Evolutionary conservation across 2,329 filamentous ascomycete species (phyloP).

Genomic region (Botrytis paeoniae): DNA sequence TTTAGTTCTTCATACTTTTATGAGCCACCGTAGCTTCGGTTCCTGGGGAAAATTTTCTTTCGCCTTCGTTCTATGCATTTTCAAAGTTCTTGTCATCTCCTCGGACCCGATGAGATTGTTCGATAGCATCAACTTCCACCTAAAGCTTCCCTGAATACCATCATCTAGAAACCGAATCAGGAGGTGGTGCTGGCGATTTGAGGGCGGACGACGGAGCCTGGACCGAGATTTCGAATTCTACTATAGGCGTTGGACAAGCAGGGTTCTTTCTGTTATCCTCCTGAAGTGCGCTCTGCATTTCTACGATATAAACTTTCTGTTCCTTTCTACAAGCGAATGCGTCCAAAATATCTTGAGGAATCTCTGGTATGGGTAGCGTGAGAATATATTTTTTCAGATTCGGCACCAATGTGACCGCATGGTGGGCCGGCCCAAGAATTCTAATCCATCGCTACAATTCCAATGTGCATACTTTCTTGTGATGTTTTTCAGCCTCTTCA

Average conservation of each 20-base stretch:
- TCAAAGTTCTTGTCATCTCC: neutral
- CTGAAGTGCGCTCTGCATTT: neutral
- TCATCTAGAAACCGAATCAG: neutral
- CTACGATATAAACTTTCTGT: neutral
- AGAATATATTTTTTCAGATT: neutral
- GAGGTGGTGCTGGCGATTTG: accelerated
- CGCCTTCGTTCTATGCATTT: neutral
- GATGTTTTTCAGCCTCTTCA: neutral
- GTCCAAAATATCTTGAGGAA: neutral
- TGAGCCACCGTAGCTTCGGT: neutral
- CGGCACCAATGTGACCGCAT: too few species aligned
- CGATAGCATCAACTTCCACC: neutral
- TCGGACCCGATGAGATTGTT: neutral
- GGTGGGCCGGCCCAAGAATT: neutral
- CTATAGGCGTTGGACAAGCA: neutral
- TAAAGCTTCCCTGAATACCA: neutral
- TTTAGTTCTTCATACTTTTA: neutral
- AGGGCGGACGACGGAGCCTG: too few species aligned
- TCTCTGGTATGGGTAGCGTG: too few species aligned
- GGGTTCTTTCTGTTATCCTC: neutral
- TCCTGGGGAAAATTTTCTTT: neutral
- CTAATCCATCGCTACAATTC: neutral
- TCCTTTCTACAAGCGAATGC: neutral
- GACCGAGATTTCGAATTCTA: neutral
- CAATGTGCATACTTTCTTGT: neutral